Base-by-base conservation (phyloP, 202 grass and related monocot genomes). In the Saccharum hybrid region DNA sequence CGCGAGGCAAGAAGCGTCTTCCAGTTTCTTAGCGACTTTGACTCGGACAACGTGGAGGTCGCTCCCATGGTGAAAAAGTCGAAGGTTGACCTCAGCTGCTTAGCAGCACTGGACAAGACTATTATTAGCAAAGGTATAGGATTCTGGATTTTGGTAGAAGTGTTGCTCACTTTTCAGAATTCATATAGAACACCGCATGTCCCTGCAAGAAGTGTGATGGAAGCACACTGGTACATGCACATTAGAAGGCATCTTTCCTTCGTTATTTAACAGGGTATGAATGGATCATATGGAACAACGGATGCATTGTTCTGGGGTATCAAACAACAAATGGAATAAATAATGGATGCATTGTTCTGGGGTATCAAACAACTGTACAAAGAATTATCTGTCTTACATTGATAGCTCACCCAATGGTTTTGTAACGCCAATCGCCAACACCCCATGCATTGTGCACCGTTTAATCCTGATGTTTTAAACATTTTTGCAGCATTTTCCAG, bases 351-450 rank as follows among this genome's bases (percentile, higher is more conserved):
- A 23, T 80, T 80, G 21, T 66, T 51, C 23, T 41, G 8, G 22
- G 43, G 68, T 7, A 39, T n/a, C n/a, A 65, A 83, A 61, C 61
- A 84, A 68, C 79, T 68, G 64, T 80, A 88, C 69, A 84, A 40
- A 62, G 10, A 83, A 13, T 45, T 54, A 61, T 68, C 68, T 68
- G 5, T 7, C 48, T 23, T 40, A 68, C 75, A 68, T 51, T 5
- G 64, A 54, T 37, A 72, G 2, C 46, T 48, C 10, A 80, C 7
- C 51, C 75, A 61, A 45, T 72, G 36, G 56, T 28, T 41, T 23
- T 38, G 37, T 68, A 68, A 75, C n/a, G n/a, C n/a, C n/a, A n/a
- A n/a, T n/a, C 21, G 84, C 30, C 40, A 40, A 68, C 8, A 31
- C 33, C 46, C 9, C 38, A 4, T 16, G n/a, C 68, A 84, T 1